Evolutionary conservation across 805 yeast genomes (phyloP), one percentile per base, ranked within the genome.

Genomic region (Spathaspora sp.): DNA sequence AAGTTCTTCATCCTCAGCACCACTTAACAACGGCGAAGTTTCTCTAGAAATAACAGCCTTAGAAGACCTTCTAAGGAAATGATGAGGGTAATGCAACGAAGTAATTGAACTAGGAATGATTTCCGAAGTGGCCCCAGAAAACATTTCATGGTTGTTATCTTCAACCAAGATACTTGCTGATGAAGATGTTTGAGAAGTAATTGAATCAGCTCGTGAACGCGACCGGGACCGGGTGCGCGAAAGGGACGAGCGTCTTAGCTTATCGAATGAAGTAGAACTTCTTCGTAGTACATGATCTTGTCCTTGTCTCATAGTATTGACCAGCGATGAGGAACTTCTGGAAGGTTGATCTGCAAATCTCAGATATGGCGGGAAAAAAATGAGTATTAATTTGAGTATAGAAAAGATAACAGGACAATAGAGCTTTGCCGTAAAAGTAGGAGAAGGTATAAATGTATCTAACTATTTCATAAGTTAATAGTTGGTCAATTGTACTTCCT

Each of bases 31-130:
- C 7, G 78, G 77, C 14, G 75, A 68, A 5, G 69, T 60, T 52
- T 69, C 73, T 49, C 67, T 46, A 55, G 69, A 63, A 43, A 53
- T 42, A 29, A 29, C 32, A 2, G 11, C 17, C 45, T 28, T 53
- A 46, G 55, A 57, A 45, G 46, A 63, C 49, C 53, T 55, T 32
- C 62, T 58, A 0, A 70, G 66, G 50, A 80, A 74, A 43, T 78
- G 82, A 61, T 82, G 87, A 19, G 83, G 82, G 57, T 85, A 88
- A 60, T 87, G 93, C 62, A 87, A 85, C 2, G 91, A 81, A 0
- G 89, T 81, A 54, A 87, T 84, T 1, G 93, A 86, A 17, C 90
- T 83, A 2, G 96, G 96, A 44, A 87, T 81, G 45, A 83, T 79
- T 56, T 85, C 89, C 2, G 87, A 80, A 0, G 87, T 86, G 1